These are phyloP conservation scores for Guyanaporus albipodus DNA, from an alignment of 768 basidiomycete genomes.

Conservation along the genomic window DNA sequence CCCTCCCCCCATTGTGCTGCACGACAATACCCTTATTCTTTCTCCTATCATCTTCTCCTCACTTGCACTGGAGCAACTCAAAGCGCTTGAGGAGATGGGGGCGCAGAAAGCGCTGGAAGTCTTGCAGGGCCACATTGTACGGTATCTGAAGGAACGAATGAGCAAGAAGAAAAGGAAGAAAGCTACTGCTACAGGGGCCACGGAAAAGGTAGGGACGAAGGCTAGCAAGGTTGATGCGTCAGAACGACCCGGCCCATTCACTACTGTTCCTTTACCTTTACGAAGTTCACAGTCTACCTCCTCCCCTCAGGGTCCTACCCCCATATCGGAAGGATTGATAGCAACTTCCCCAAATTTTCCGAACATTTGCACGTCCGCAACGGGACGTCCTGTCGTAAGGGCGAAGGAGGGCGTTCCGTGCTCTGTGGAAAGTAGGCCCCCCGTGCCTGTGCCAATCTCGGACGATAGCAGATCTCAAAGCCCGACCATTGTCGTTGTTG, in stretches of 20 bases:
- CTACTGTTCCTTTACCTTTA: conserved; percentile 39
- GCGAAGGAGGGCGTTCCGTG: conserved; percentile 19
- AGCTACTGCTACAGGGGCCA: conserved; percentile 28
- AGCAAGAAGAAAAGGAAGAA: conserved; percentile 38
- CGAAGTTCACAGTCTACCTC: conserved; percentile 16
- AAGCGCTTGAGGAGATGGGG: conserved; percentile 74
- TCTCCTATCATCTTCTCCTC: conserved; percentile 83
- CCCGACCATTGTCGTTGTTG: conserved; percentile 58
- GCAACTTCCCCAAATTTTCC: conserved; percentile 3
- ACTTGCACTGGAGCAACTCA: conserved; percentile 67
- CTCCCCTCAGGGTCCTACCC: neutral
- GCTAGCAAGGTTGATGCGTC: conserved; percentile 33
- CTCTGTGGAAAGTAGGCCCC: conserved; percentile 19
- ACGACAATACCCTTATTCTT: conserved; percentile 79
- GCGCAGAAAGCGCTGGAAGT: conserved; percentile 78
- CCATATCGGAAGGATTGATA: neutral
- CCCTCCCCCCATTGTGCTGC: conserved; percentile 66
- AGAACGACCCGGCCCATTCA: conserved; percentile 38
- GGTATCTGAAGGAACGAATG: conserved; percentile 75
- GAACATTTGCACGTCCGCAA: conserved; percentile 12
- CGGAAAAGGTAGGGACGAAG: conserved; percentile 41
- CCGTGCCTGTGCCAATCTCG: conserved; percentile 33
- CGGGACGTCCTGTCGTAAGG: conserved; percentile 3
- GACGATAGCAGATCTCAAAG: conserved; percentile 29
- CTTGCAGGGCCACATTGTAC: conserved; percentile 80